Base-by-base conservation (phyloP, 192 early-diverging fungal species). In the Piromyces finnis region DNA sequence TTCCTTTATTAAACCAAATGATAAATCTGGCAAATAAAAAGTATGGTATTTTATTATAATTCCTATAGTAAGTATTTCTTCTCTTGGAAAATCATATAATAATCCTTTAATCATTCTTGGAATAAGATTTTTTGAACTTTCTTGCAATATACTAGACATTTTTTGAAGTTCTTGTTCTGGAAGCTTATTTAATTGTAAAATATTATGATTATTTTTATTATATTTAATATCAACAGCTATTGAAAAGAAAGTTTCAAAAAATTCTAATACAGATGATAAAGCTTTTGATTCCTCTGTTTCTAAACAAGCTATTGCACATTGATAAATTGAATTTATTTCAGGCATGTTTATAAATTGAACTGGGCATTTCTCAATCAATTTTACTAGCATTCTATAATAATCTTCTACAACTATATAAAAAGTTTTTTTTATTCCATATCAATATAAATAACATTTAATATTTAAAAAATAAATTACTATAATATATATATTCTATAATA, bases 371-470 rank as follows among this genome's bases (percentile, higher is more conserved):
- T 90, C 90, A 78, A 90, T 15, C 59, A 88, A 84, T 77, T 86
- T 80, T 77, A 83, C 77, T 27, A 91, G 79, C 27, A 94, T 82
- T 77, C 87, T 83, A 84, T 92, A 93, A 83, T 92, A 94, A 78
- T 95, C 93, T 83, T 94, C 93, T 77, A 94, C 82, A 27, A 93
- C 94, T 95, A 84, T 77, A n/a, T 29, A 78, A 39, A 51, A 36
- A 79, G 5, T 30, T 22, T 12, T 17, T 39, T 11, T 16, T 2
- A 30, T 2, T 82, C 12, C 12, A 51, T 12, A 79, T 30, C 28
- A 22, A 79, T 18, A 22, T 26, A 17, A 32, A 77, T 11, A 28
- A 29, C 27, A 15, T n/a, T 5, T 36, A 29, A 9, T 29, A 18
- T 30, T 77, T 59, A 83, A 37, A 78, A 41, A 36, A 82, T 83